A percentile compares a stretch with the other conserved stretches of the same genome.
Conservation (phyloP, 2,329 filamentous ascomycete species). For the Hypoxylon sp. region DNA sequence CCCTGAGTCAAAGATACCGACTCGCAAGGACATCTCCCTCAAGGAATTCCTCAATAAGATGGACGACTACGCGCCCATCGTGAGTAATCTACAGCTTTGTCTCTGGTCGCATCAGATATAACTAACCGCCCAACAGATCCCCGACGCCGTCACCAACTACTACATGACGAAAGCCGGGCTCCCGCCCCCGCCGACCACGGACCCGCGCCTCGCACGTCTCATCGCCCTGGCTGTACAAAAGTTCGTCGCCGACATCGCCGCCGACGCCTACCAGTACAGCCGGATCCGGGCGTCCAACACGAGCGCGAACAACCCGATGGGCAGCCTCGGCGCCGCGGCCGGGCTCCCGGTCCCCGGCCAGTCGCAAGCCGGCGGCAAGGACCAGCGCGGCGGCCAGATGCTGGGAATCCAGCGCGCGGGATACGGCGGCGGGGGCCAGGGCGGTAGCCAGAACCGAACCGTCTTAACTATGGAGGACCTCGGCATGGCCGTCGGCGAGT, state of each 20-base stretch:
- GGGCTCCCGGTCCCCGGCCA: conserved; percentile 77
- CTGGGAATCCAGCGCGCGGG: conserved; percentile 83
- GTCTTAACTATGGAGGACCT: conserved; percentile 99
- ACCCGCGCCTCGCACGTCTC: conserved; percentile 90
- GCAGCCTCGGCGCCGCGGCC: conserved; percentile 82
- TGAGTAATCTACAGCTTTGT: conserved; percentile 62
- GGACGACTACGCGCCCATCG: conserved; percentile 98
- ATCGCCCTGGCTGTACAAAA: conserved; percentile 98
- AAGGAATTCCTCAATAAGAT: conserved; percentile 96
- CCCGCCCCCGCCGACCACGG: conserved; percentile 90
- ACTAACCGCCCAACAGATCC: conserved; percentile 74
- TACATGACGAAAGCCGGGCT: conserved; percentile 97
- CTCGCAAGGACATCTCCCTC: conserved; percentile 91
- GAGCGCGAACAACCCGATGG: conserved; percentile 92
- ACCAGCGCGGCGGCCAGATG: conserved; percentile 71
- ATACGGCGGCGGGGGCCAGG: conserved; percentile 89
- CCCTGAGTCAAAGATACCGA: conserved; percentile 74
- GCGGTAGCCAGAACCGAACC: conserved; percentile 89
- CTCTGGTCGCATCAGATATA: background rate
- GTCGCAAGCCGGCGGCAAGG: conserved; percentile 68
- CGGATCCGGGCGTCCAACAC: conserved; percentile 93
- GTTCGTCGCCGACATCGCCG: conserved; percentile 97
- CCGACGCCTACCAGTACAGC: conserved; percentile 97
- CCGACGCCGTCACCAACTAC: conserved; percentile 97
- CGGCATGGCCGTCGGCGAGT: conserved; percentile 97